phyloP scores from a whole-genome alignment of 768 basidiomycete genomes.

The Auricularia cornea region DNA sequence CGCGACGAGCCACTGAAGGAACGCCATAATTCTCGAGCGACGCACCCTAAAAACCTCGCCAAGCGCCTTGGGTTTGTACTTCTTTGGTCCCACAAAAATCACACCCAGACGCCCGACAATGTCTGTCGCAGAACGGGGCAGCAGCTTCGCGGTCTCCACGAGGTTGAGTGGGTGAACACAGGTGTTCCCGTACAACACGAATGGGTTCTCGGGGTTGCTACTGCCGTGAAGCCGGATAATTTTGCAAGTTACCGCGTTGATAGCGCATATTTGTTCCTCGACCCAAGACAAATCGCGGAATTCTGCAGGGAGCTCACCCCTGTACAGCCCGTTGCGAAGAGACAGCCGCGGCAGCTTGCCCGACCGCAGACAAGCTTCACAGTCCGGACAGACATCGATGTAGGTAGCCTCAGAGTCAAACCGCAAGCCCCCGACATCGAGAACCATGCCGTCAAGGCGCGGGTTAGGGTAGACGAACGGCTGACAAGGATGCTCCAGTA shows the following conservation, averaged over 20 bases:
- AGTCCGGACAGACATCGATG: constrained; percentile 1
- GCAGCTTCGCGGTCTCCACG: constrained; percentile 17
- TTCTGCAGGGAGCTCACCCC: constrained; percentile 16
- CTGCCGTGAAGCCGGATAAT: constrained; percentile 20
- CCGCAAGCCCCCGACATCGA: not conserved
- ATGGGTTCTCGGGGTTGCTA: constrained; percentile 15
- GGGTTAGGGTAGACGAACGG: not conserved
- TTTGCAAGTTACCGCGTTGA: constrained; percentile 21
- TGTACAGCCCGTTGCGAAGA: constrained; percentile 16
- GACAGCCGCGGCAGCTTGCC: constrained; percentile 12
- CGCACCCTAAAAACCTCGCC: constrained; percentile 15
- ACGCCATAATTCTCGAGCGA: constrained; percentile 18
- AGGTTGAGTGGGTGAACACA: constrained; percentile 29
- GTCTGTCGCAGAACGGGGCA: constrained; percentile 21
- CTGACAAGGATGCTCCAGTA: not conserved
- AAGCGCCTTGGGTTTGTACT: constrained; percentile 10
- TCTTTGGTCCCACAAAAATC: constrained; percentile 22
- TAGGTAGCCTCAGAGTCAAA: not conserved
- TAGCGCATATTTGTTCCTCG: constrained; percentile 23
- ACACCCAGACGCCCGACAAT: constrained; percentile 18
- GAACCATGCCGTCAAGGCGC: not conserved
- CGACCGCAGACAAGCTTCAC: not conserved
- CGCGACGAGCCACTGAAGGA: constrained; percentile 26
- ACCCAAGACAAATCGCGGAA: constrained; percentile 21
- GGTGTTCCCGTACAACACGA: constrained; percentile 25